Conservation (phyloP, 768 basidiomycete genomes). For the Naganishia onofrii region DNA sequence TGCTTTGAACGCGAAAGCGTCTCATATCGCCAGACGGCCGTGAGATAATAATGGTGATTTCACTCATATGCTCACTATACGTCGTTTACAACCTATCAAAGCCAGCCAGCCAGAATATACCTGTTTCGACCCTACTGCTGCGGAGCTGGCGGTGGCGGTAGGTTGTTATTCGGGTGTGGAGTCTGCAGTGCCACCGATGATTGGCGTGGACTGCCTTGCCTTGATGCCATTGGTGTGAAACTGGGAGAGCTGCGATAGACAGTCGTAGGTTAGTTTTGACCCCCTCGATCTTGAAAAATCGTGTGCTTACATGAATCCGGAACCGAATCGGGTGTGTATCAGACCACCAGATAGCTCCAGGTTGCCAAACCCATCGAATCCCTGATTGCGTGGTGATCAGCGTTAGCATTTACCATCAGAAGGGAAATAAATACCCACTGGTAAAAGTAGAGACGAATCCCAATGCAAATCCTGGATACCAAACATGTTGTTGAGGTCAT, state of each 20-base stretch:
- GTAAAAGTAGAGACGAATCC: constrained; percentile 31
- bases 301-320: constrained; percentile 29
- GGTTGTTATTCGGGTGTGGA: background rate
- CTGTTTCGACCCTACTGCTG: background rate
- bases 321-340: constrained; percentile 32
- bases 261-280: background rate
- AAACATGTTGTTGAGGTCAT: constrained; percentile 13
- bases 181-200: background rate
- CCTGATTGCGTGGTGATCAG: constrained; percentile 21
- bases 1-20: too few species aligned
- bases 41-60: too few species aligned
- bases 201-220: constrained; percentile 15
- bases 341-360: constrained; percentile 32
- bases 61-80: too few species aligned
- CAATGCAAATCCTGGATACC: constrained; percentile 31
- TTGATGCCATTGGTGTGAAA: constrained; percentile 8
- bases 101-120: too few species aligned
- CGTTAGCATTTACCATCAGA: background rate
- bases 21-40: too few species aligned
- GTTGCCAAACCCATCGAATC: constrained; percentile 30
- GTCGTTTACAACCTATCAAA: too few species aligned
- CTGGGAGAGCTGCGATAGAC: background rate
- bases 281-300: background rate
- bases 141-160: background rate
- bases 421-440: constrained; percentile 6